Conservation (phyloP, 1,139 yeast species). For the Scheffersomyces illinoinensis region DNA sequence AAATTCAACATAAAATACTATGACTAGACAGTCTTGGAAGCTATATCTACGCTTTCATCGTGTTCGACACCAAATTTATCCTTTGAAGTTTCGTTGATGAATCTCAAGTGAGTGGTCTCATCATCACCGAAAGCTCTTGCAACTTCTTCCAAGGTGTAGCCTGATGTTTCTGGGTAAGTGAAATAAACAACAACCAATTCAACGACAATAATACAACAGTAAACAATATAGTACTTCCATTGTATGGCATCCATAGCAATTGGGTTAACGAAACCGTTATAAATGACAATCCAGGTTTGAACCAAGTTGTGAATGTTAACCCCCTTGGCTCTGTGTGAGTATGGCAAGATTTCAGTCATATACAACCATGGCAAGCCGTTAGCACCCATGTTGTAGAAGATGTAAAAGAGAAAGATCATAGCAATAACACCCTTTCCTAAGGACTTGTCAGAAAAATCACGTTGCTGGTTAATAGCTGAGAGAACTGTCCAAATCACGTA, state of each 20-base stretch:
- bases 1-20: no score
- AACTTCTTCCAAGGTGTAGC: conserved; percentile 56
- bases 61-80: background rate
- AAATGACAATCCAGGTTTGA: conserved; percentile 7
- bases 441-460: conserved; percentile 30
- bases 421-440: conserved; percentile 48
- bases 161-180: conserved; percentile 52
- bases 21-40: background rate
- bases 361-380: conserved; percentile 43
- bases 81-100: background rate
- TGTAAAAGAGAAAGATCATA: conserved; percentile 44
- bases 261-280: conserved; percentile 55
- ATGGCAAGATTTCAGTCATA: conserved; percentile 46
- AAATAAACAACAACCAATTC: conserved; percentile 40
- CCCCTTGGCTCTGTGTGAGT: conserved; percentile 47
- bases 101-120: background rate
- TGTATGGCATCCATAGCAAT: conserved; percentile 59
- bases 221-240: conserved; percentile 64
- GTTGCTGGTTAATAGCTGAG: conserved; percentile 40
- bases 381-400: conserved; percentile 38
- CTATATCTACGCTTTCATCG: background rate
- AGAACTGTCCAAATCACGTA: conserved; percentile 41
- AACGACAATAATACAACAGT: conserved; percentile 38
- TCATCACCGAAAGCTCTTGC: conserved; percentile 49
- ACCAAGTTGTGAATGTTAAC: conserved; percentile 24